Evolutionary conservation across 306 rosid species (phyloP), one percentile per base, ranked within the genome.

Genomic region (Cyamopsis tetragonoloba): DNA sequence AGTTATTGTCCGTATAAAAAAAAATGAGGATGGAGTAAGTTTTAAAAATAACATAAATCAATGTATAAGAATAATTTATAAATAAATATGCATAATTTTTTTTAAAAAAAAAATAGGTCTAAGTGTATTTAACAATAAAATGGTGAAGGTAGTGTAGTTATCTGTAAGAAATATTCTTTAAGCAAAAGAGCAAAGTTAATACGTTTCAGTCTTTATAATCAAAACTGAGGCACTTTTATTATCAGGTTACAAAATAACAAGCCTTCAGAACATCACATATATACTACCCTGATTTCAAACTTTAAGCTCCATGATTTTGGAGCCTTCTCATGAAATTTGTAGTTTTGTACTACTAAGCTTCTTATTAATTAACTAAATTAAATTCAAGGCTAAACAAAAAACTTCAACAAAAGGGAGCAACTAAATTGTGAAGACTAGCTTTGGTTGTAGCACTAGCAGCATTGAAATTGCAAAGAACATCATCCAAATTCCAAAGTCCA

Each of bases 401-500:
- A 49, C 12, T 55, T 66, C 62, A 84, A 63, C 84, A 82, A 42
- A 88, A 84, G 61, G 97, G 97, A 68, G 81, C 43, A 20, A 84
- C 91, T 74, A 88, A 70, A 70, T 74, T 88, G 24, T 77, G 83
- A 34, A 74, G 62, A 58, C 35, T 78, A 26, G 78, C 64, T 79
- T 78, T 86, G 82, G 53, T 68, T 56, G 88, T 26, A 42, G 79
- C 74, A 78, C 32, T 71, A 28, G 82, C 80, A 48, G 85, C 63
- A 63, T 50, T 78, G 70, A 78, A 77, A 63, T 65, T 82, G 26
- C 79, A 81, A 62, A 85, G 79, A 81, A 81, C 24, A 74, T 85
- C 96, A 69, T 87, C 98, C 84, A 85, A 71, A 71, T 83, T 85
- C 98, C 98, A 92, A 12, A 87, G 12, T 2, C 92, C 91, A 77